phyloP scores from a whole-genome alignment of 257 asterid species.

The Paraleonurus japonicus region DNA sequence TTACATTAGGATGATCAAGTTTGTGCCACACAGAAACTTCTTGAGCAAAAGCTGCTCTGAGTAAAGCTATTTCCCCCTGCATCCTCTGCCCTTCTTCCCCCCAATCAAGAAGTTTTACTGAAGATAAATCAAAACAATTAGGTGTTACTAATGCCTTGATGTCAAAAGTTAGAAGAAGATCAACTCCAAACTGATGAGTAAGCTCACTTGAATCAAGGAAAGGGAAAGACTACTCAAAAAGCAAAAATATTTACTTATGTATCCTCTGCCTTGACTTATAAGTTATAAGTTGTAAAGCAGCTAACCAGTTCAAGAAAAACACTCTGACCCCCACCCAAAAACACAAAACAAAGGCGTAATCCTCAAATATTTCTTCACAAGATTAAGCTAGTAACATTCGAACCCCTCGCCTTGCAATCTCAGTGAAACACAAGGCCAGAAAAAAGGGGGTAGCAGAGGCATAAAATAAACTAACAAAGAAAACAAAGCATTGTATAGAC shows the following conservation, averaged over 20 bases:
- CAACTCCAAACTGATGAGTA: not conserved
- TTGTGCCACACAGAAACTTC: constrained; percentile 92
- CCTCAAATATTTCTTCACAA: not conserved
- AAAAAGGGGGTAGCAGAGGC: too few species aligned
- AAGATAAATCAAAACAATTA: not conserved
- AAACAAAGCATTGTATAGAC: not conserved
- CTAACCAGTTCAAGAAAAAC: too few species aligned
- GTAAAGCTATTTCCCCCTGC: constrained; percentile 59
- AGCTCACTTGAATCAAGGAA: not conserved
- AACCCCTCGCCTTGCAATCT: not conserved
- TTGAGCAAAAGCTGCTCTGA: constrained; percentile 74
- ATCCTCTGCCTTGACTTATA: not conserved
- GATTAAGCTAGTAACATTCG: not conserved
- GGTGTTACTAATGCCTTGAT: not conserved
- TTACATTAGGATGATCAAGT: constrained; percentile 89
- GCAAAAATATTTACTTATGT: not conserved
- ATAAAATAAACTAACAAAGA: not conserved
- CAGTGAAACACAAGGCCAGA: not conserved
- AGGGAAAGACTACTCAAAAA: not conserved
- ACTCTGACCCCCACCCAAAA: not conserved
- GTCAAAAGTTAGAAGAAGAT: not conserved
- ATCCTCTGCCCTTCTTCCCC: constrained; percentile 81
- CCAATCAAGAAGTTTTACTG: constrained; percentile 88
- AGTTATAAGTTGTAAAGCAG: not conserved
- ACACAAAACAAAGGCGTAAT: not conserved